Base-by-base conservation (phyloP, 164 flowering plant genomes). In the Vitis cinerea region DNA sequence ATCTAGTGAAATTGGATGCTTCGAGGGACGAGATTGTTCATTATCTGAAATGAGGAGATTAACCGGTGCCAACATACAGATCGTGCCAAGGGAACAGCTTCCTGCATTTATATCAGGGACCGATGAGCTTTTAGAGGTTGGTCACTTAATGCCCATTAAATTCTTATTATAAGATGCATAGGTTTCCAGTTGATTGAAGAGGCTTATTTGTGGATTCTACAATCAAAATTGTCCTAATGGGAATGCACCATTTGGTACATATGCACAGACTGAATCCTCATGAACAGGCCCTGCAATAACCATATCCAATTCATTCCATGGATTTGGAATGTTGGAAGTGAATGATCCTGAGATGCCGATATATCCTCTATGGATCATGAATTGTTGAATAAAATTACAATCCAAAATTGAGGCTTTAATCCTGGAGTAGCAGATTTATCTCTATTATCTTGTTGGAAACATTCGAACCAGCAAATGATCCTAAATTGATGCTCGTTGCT, bases 51-150 rank as follows among this genome's bases (percentile, higher is more conserved):
- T 90, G 78, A 82, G 71, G 72, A 90, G 81, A 76, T 66, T 83
- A 64, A 84, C 90, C 70, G 93, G 90, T 72, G 92, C 97, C 62
- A 83, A 82, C 65, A 75, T 96, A 74, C 83, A 89, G 58, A 86
- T 96, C 69, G 70, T 92, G 71, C 85, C 94, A 2, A 83, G 83
- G 71, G 96, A 88, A 71, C 83, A 89, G 67, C 83, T 81, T 72
- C 94, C 99, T 19, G 67, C 59, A 30, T 85, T 78, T 74, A 70
- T 83, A 19, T 66, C 84, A 15, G 86, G 78, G 64, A 57, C 73
- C 10, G 92, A 89, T 75, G 97, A 89, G 71, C 83, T 93, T 81
- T 79, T 96, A 59, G 96, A 96, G 98, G 99, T 96, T 76, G 71
- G 85, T 79, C 30, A 49, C 19, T 17, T 60, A 2, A 47, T 60